These are phyloP conservation scores for Vararia minispora DNA, from an alignment of 768 basidiomycete genomes.

Conservation along the genomic window DNA sequence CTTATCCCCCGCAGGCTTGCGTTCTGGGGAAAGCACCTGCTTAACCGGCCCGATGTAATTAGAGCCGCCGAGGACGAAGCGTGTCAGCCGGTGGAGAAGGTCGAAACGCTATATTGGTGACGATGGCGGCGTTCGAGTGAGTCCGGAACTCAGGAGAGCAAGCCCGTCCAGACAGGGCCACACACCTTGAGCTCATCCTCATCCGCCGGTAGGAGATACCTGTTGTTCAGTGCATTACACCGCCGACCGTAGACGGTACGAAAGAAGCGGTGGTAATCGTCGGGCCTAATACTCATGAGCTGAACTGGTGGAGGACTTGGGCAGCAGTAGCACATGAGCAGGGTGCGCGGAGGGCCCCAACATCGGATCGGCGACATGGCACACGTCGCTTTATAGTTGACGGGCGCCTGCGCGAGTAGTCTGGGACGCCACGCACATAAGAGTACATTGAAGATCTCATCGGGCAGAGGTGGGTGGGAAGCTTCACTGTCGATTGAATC, in stretches of 20 bases:
- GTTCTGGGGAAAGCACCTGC: conserved; percentile 34
- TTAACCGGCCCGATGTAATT: conserved; percentile 59
- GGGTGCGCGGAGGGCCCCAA: too few species aligned
- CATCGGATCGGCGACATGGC: too few species aligned
- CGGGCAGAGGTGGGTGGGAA: too few species aligned
- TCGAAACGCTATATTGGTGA: conserved; percentile 39
- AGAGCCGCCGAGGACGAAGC: conserved; percentile 52
- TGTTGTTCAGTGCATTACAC: conserved; percentile 42
- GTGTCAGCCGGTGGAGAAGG: conserved; percentile 51
- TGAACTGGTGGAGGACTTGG: not conserved
- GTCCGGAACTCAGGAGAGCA: not conserved
- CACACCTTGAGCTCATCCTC: conserved; percentile 47
- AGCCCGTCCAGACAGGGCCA: conserved; percentile 16
- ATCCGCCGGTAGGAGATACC: conserved; percentile 58
- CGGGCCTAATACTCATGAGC: conserved; percentile 20
- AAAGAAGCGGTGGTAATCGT: conserved; percentile 43
- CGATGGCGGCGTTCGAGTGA: too few species aligned
- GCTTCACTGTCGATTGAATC: too few species aligned
- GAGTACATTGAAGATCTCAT: conserved; percentile 12
- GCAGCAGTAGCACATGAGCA: conserved; percentile 2
- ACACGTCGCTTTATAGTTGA: too few species aligned
- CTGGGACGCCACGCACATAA: too few species aligned
- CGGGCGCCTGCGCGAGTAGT: too few species aligned
- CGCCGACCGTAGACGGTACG: conserved; percentile 38
- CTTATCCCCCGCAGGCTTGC: conserved; percentile 15